phyloP scores from a whole-genome alignment of 257 asterid species.

The Verbascum thapsus region DNA sequence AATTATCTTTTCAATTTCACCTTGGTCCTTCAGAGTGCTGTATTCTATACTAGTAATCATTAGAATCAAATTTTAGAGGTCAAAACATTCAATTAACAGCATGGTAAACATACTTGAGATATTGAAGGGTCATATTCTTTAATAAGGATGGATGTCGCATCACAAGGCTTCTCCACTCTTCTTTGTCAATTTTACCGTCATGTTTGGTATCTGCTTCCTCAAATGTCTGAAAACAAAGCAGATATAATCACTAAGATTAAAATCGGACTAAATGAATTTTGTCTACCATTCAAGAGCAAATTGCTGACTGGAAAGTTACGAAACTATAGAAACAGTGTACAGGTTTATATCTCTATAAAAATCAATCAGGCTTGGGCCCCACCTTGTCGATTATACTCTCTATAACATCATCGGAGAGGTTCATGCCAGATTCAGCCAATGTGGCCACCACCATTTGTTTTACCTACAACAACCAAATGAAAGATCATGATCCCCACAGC shows the following conservation, averaged over 20 bases:
- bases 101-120: constrained; percentile 56
- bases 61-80: neutral
- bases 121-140: constrained; percentile 76
- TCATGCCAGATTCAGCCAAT: constrained; percentile 80
- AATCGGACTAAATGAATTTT: neutral
- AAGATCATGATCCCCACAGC: constrained; percentile 15
- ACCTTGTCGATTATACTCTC: constrained; percentile 73
- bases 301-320: neutral
- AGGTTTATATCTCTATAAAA: neutral
- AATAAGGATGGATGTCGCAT: constrained; percentile 62
- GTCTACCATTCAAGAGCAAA: neutral
- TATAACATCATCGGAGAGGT: constrained; percentile 64
- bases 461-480: constrained; percentile 40
- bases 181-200: constrained; percentile 68
- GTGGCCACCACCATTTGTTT: constrained; percentile 89
- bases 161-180: constrained; percentile 65
- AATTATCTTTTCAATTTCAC: too few relatives aligned
- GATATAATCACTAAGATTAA: constrained; percentile 4
- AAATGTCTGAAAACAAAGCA: constrained; percentile 54
- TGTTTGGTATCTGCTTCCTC: constrained; percentile 79
- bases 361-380: neutral
- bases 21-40: too few relatives aligned
- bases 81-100: neutral
- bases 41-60: neutral
- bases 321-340: neutral